Evolutionary conservation across 139 green algal genomes (phyloP).

Genomic region (Nannochloris sp.): DNA sequence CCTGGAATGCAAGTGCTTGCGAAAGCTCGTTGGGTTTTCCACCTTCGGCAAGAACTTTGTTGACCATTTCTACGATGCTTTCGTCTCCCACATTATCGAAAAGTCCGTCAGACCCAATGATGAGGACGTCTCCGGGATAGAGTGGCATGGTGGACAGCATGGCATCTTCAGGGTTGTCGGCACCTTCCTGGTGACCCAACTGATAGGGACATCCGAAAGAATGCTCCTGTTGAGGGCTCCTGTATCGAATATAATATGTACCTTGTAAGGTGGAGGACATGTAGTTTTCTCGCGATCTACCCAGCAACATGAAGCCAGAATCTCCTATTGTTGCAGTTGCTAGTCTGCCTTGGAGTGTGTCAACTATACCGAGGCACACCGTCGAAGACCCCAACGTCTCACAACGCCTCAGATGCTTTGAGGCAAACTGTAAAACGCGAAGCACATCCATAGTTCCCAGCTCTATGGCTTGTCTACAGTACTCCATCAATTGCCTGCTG

Average conservation of each 20-base stretch:
- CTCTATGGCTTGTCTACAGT: slow-evolving; percentile 28
- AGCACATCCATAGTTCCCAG: slow-evolving; percentile 32
- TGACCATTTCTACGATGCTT: slow-evolving; percentile 47
- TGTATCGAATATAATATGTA: slow-evolving; percentile 47
- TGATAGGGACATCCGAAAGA: slow-evolving; percentile 87
- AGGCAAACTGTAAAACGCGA: slow-evolving; percentile 22
- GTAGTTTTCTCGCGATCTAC: slow-evolving; percentile 10
- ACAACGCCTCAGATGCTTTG: slow-evolving; percentile 6
- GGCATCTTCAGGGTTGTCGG: slow-evolving; percentile 53
- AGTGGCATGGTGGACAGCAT: slow-evolving; percentile 65
- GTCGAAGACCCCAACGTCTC: slow-evolving; percentile 69
- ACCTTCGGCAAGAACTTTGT: slow-evolving; percentile 6
- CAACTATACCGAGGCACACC: slow-evolving; percentile 64
- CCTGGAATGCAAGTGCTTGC: slow-evolving; percentile 42
- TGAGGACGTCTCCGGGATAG: slow-evolving; percentile 63
- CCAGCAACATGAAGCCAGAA: slow-evolving; percentile 72
- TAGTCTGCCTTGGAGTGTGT: slow-evolving; percentile 57
- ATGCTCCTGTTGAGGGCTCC: slow-evolving; percentile 82
- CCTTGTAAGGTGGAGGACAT: background rate
- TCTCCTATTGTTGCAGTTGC: slow-evolving; percentile 77
- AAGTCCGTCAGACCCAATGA: slow-evolving; percentile 83
- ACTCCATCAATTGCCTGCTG: slow-evolving; percentile 51
- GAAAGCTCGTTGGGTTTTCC: slow-evolving; percentile 28
- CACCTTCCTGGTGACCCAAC: slow-evolving; percentile 50
- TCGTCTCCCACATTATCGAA: slow-evolving; percentile 81